Evolutionary conservation across 116 monocot species (phyloP).

Genomic region (Phalaenopsis hybrid): DNA sequence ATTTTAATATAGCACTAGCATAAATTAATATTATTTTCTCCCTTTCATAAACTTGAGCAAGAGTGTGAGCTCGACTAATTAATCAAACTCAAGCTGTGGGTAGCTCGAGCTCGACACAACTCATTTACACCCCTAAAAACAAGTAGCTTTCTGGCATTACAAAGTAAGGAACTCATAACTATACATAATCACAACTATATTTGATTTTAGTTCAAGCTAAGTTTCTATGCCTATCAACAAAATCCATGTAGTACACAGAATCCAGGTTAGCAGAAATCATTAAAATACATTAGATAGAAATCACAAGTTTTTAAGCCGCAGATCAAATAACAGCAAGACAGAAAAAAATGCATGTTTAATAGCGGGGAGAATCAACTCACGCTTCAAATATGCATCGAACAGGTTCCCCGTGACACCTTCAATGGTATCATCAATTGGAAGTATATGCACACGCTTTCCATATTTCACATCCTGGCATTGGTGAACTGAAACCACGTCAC

Average conservation of each 20-base stretch:
- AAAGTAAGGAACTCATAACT: too few species aligned
- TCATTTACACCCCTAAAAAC: too few species aligned
- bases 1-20: too few species aligned
- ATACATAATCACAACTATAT: not conserved
- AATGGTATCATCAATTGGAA: conserved; percentile 64
- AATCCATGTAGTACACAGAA: not conserved
- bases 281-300: not conserved
- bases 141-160: not conserved
- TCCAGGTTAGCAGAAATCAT: not conserved
- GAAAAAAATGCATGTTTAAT: conserved; percentile 2
- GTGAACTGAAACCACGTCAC: conserved; percentile 65
- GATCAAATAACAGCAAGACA: not conserved
- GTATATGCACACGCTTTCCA: conserved; percentile 61
- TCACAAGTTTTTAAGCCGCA: not conserved
- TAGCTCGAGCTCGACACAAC: too few species aligned
- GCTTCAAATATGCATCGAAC: conserved; percentile 64
- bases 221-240: not conserved
- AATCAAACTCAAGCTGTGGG: too few species aligned
- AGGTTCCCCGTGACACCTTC: conserved; percentile 65
- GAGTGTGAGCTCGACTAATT: too few species aligned
- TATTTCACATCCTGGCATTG: conserved; percentile 75
- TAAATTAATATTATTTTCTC: too few species aligned
- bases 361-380: conserved; percentile 23
- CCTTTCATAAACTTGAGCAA: too few species aligned
- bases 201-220: not conserved